Percentiles rank a stretch among this genome's conserved stretches.
phyloP scores from a whole-genome alignment of 2,329 filamentous ascomycete species.

The Fusarium hostae region DNA sequence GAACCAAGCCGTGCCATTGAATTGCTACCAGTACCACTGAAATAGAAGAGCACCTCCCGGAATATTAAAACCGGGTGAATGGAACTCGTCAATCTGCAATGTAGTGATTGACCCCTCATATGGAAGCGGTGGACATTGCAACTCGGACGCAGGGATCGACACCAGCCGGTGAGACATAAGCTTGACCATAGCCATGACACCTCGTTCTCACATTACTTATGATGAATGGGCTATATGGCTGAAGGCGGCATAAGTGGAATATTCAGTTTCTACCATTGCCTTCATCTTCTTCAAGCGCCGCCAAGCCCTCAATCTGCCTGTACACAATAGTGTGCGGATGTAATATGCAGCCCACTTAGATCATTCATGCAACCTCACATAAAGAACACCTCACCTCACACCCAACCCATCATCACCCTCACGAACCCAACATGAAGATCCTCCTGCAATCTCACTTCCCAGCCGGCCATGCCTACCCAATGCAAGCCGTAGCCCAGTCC shows the following conservation, averaged over 20 bases:
- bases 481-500: slow-evolving; percentile 53
- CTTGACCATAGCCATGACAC: background rate
- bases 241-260: background rate
- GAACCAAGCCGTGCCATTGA: rapidly evolving
- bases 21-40: rapidly evolving
- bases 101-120: background rate
- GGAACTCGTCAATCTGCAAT: background rate
- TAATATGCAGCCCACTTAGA: slow-evolving; percentile 2
- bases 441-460: slow-evolving; percentile 55
- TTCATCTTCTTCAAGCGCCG: background rate
- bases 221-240: rapidly evolving
- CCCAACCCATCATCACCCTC: background rate
- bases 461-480: slow-evolving; percentile 53
- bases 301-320: background rate
- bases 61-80: background rate
- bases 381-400: background rate
- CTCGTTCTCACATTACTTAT: rapidly evolving
- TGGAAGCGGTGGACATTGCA: background rate
- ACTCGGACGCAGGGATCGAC: background rate
- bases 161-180: background rate
- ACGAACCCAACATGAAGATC: slow-evolving; percentile 49
- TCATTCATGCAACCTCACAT: slow-evolving; percentile 8
- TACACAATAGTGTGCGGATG: background rate
- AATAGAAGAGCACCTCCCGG: background rate
- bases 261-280: background rate